phyloP scores from a whole-genome alignment of 306 rosid species.

The Prunus salicina region DNA sequence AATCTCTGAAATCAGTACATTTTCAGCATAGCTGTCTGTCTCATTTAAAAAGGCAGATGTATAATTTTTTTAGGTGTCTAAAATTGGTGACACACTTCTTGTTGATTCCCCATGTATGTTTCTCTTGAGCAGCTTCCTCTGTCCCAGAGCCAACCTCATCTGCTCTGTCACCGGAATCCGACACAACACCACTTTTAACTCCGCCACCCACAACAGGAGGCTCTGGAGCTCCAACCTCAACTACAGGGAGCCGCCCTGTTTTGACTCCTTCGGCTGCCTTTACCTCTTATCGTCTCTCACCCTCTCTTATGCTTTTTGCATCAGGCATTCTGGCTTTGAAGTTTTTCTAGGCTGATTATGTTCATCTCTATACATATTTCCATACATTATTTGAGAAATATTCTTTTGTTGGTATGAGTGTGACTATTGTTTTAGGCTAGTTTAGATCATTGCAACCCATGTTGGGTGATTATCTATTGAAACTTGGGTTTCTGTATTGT shows the following conservation, averaged over 20 bases:
- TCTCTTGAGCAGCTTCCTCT: constrained; percentile 40
- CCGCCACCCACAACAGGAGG: constrained; percentile 48
- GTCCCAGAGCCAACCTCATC: constrained; percentile 49
- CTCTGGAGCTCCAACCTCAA: constrained; percentile 45
- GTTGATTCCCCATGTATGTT: neutral
- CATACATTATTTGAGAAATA: constrained; percentile 11
- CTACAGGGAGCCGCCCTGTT: constrained; percentile 52
- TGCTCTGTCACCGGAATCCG: constrained; percentile 53
- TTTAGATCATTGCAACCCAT: neutral
- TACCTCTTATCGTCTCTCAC: constrained; percentile 33
- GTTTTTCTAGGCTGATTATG: constrained; percentile 28
- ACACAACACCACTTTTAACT: constrained; percentile 31
- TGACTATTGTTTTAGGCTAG: constrained; percentile 7
- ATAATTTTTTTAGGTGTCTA: too few species aligned
- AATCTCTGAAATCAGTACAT: neutral
- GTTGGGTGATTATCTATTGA: neutral
- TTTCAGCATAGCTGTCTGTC: neutral
- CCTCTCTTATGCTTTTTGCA: constrained; percentile 41
- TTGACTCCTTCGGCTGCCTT: constrained; percentile 59
- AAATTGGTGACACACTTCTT: neutral
- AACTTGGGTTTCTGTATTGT: neutral
- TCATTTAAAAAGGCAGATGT: neutral
- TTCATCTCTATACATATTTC: neutral
- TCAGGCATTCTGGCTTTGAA: constrained; percentile 38
- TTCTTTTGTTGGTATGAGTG: constrained; percentile 24